Conservation (phyloP, 2,329 filamentous ascomycete genomes). For the Trichophyton simii region DNA sequence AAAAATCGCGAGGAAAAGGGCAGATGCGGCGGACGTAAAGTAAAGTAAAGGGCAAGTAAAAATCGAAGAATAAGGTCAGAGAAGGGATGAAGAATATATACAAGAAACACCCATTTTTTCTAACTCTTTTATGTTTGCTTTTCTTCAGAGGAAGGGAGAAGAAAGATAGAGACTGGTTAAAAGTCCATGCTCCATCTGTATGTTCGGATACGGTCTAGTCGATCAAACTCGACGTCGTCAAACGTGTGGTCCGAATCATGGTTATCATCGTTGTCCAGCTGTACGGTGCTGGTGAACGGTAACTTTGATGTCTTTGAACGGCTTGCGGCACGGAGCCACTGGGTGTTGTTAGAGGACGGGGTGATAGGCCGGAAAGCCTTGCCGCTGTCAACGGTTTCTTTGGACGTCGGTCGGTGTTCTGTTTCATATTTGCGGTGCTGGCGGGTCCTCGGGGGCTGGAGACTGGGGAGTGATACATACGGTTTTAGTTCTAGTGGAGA, state of each 20-base stretch:
- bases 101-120: background rate
- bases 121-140: background rate
- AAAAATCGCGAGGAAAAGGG: background rate
- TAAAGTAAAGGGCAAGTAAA: background rate
- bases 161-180: slow-evolving; percentile 14
- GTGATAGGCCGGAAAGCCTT: slow-evolving; percentile 15
- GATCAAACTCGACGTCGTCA: slow-evolving; percentile 21
- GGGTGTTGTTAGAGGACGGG: slow-evolving; percentile 3
- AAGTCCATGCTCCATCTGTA: slow-evolving; percentile 36
- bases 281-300: background rate
- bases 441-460: slow-evolving; percentile 14
- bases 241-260: slow-evolving; percentile 12
- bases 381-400: slow-evolving; percentile 22
- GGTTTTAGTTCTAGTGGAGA: slow-evolving; percentile 10
- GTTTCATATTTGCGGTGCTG: slow-evolving; percentile 1
- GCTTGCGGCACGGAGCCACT: background rate
- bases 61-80: background rate
- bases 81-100: background rate
- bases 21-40: background rate
- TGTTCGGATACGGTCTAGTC: slow-evolving; percentile 25
- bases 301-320: background rate
- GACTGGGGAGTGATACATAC: slow-evolving; percentile 14
- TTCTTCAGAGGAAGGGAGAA: background rate
- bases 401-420: slow-evolving; percentile 18
- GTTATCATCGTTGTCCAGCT: slow-evolving; percentile 10